Evolutionary conservation across 2,329 filamentous ascomycete species (phyloP).

Genomic region (Stylonectria norvegica): DNA sequence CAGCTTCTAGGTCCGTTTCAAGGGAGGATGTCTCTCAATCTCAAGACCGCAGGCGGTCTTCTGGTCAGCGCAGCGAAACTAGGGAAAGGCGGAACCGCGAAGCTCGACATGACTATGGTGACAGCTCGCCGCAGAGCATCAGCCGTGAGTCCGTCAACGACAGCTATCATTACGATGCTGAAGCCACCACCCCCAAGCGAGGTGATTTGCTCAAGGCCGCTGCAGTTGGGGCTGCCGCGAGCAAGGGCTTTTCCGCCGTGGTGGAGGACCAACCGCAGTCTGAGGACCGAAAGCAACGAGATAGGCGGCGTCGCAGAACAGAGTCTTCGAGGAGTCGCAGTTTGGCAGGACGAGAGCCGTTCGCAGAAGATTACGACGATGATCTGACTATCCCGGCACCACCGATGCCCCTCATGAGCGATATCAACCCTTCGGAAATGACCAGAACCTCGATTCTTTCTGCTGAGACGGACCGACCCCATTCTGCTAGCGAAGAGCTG

Average conservation of each 20-base stretch:
- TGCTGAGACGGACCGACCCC: conserved; percentile 70
- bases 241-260: conserved; percentile 29
- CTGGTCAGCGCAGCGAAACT: conserved; percentile 50
- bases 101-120: conserved; percentile 52
- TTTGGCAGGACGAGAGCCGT: conserved; percentile 43
- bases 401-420: conserved; percentile 85
- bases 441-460: conserved; percentile 86
- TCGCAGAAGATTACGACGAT: conserved; percentile 50
- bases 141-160: conserved; percentile 47
- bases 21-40: conserved; percentile 57
- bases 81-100: conserved; percentile 50
- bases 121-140: conserved; percentile 45
- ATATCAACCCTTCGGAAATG: conserved; percentile 79
- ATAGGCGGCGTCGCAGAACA: conserved; percentile 49
- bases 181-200: conserved; percentile 44
- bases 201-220: conserved; percentile 44
- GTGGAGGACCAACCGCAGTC: conserved; percentile 40
- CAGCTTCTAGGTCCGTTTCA: conserved; percentile 44
- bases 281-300: conserved; percentile 50
- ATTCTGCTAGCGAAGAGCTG: conserved; percentile 62
- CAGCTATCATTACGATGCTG: conserved; percentile 34
- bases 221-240: conserved; percentile 43
- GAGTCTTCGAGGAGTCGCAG: conserved; percentile 46
- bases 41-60: conserved; percentile 59
- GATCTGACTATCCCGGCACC: conserved; percentile 59